Percentiles rank a stretch among this genome's conserved stretches.
Evolutionary conservation across 1,139 yeast species (phyloP).

Genomic region (Geotrichum australiense): DNA sequence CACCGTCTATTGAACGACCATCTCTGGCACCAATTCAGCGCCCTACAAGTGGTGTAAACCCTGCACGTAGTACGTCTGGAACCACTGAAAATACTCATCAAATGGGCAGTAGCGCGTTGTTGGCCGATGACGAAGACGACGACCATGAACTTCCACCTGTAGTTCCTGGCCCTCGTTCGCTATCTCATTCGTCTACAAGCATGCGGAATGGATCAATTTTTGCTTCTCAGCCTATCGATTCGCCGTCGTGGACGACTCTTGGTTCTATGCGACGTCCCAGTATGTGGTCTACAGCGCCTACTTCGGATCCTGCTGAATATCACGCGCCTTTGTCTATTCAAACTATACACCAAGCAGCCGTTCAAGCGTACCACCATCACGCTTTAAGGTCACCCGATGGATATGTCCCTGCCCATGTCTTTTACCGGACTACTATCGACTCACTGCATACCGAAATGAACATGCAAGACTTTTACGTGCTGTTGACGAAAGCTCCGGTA

Average conservation of each 20-base stretch:
- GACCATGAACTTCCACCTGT: conserved; percentile 10
- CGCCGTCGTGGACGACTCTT: conserved; percentile 13
- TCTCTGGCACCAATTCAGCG: conserved; percentile 18
- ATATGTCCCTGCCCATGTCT: conserved; percentile 32
- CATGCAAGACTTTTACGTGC: conserved; percentile 30
- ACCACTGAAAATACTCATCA: conserved; percentile 19
- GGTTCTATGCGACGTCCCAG: conserved; percentile 16
- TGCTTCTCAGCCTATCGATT: conserved; percentile 5
- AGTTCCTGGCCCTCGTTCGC: conserved; percentile 5
- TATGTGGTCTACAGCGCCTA: conserved; percentile 14
- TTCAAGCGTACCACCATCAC: conserved; percentile 25
- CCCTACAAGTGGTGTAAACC: conserved; percentile 17
- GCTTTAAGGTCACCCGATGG: conserved; percentile 30
- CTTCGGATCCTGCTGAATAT: conserved; percentile 1
- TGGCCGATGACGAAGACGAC: conserved; percentile 24
- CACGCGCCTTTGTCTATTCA: conserved; percentile 4
- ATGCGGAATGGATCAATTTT: conserved; percentile 8
- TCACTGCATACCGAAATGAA: conserved; percentile 21
- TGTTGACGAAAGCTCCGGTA: conserved; percentile 23
- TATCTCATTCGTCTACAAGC: conserved; percentile 1
- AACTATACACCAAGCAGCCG: conserved; percentile 26
- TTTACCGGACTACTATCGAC: conserved; percentile 28
- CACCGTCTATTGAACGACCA: conserved; percentile 8
- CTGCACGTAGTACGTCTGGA: conserved; percentile 18
- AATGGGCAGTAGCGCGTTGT: conserved; percentile 23